Percentiles rank a stretch among this genome's conserved stretches.
Evolutionary conservation across 2,329 filamentous ascomycete genomes (phyloP).

Genomic region (Colletotrichum tropicicola): DNA sequence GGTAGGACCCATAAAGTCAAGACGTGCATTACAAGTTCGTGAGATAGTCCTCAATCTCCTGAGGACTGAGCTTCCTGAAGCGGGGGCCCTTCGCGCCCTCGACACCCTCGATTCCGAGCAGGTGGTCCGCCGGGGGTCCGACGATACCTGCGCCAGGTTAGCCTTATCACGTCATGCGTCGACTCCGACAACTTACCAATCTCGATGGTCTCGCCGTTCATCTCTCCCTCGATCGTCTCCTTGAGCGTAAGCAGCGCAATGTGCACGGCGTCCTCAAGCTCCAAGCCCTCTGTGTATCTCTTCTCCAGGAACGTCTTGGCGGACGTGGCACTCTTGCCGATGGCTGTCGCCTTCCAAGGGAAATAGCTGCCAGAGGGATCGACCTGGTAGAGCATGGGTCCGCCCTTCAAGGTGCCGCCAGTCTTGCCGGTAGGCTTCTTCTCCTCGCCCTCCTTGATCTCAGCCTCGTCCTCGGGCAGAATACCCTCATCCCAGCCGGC

Average conservation of each 20-base stretch:
- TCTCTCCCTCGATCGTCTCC: constrained; percentile 99
- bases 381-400: constrained; percentile 97
- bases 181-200: constrained; percentile 73
- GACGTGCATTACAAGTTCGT: constrained; percentile 83
- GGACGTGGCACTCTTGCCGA: constrained; percentile 97
- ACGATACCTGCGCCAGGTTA: constrained; percentile 76
- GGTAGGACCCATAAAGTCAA: constrained; percentile 35
- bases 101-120: constrained; percentile 90
- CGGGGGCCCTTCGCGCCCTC: constrained; percentile 85
- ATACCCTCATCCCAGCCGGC: constrained; percentile 98
- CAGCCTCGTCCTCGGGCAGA: constrained; percentile 78
- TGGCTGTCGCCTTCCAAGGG: constrained; percentile 99
- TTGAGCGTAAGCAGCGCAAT: constrained; percentile 97
- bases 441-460: constrained; percentile 66
- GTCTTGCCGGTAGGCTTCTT: constrained; percentile 86
- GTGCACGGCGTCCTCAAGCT: constrained; percentile 97
- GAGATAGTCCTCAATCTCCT: constrained; percentile 99
- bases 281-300: constrained; percentile 95
- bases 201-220: constrained; percentile 98
- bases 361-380: constrained; percentile 99
- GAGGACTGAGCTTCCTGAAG: constrained; percentile 93
- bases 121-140: constrained; percentile 90
- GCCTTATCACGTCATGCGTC: not conserved
- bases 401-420: constrained; percentile 93
- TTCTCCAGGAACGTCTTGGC: constrained; percentile 99